These are phyloP conservation scores for Clarireedia hainanense DNA, from an alignment of 2,329 filamentous ascomycete genomes.

Conservation along the genomic window DNA sequence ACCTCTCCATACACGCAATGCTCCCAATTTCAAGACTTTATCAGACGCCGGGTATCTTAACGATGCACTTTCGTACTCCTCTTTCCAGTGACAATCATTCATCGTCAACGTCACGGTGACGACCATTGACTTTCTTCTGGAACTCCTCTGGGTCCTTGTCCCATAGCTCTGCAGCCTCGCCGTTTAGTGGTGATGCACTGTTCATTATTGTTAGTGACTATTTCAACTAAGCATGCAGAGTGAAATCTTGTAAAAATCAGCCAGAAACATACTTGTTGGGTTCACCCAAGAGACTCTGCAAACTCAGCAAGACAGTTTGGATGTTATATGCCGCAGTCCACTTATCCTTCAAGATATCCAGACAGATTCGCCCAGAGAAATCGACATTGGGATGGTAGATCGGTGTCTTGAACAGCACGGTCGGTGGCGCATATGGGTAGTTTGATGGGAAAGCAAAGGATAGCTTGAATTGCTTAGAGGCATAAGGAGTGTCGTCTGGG, in stretches of 20 bases:
- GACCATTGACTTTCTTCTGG: conserved; percentile 63
- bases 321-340: conserved; percentile 98
- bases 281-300: conserved; percentile 92
- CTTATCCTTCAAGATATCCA: conserved; percentile 98
- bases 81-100: conserved; percentile 31
- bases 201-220: conserved; percentile 15
- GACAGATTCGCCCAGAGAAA: conserved; percentile 91
- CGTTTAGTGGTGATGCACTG: conserved; percentile 89
- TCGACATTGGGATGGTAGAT: conserved; percentile 99
- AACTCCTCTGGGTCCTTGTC: conserved; percentile 82
- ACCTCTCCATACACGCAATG: background rate
- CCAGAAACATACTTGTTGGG: conserved; percentile 79
- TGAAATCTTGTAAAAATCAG: background rate
- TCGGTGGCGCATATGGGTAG: conserved; percentile 87
- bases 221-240: background rate
- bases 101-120: conserved; percentile 58
- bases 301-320: conserved; percentile 81
- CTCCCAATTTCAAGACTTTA: background rate
- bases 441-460: conserved; percentile 83
- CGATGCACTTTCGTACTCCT: background rate
- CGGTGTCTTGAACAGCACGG: conserved; percentile 93
- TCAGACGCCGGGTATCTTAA: background rate
- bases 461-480: conserved; percentile 82
- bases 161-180: conserved; percentile 93
- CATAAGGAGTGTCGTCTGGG: conserved; percentile 85